A percentile compares a stretch with the other conserved stretches of the same genome.
phyloP scores from a whole-genome alignment of 371 early-diverging fungal species.

The Mortierella sp. region DNA sequence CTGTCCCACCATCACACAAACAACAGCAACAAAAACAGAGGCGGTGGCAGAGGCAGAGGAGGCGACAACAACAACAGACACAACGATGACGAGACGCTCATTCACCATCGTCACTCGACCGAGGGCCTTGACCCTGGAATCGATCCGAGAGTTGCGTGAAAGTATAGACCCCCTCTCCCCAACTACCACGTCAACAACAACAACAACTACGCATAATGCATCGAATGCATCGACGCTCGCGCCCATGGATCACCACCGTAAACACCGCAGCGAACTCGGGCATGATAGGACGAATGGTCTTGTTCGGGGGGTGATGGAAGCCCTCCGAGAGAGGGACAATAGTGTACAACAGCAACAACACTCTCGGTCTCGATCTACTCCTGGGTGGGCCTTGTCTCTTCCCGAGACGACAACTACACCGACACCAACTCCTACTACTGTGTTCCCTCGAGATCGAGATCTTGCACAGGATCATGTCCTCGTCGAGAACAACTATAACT shows the following conservation, averaged over 20 bases:
- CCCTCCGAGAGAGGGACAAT: slow-evolving; percentile 39
- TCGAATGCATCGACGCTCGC: slow-evolving; percentile 8
- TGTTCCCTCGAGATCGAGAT: neutral
- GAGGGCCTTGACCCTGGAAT: slow-evolving; percentile 28
- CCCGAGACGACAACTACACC: neutral
- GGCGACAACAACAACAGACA: slow-evolving; percentile 11
- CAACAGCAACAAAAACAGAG: neutral
- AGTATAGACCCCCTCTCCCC: neutral
- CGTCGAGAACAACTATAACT: neutral
- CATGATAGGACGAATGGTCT: neutral
- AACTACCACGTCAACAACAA: slow-evolving; percentile 8
- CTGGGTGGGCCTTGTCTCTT: neutral
- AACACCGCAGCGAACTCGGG: slow-evolving; percentile 37
- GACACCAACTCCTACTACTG: neutral
- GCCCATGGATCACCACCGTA: slow-evolving; percentile 12
- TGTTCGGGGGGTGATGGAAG: slow-evolving; percentile 32
- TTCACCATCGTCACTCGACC: slow-evolving; percentile 32
- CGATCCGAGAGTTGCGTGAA: slow-evolving; percentile 21
- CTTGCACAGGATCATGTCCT: neutral
- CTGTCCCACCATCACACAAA: neutral
- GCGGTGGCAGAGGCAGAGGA: too few species aligned
- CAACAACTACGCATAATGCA: neutral
- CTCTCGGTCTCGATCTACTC: neutral
- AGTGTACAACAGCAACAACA: neutral
- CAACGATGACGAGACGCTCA: slow-evolving; percentile 18